Base-by-base conservation (phyloP, 768 basidiomycete genomes). In the Lentinus tigrinus region DNA sequence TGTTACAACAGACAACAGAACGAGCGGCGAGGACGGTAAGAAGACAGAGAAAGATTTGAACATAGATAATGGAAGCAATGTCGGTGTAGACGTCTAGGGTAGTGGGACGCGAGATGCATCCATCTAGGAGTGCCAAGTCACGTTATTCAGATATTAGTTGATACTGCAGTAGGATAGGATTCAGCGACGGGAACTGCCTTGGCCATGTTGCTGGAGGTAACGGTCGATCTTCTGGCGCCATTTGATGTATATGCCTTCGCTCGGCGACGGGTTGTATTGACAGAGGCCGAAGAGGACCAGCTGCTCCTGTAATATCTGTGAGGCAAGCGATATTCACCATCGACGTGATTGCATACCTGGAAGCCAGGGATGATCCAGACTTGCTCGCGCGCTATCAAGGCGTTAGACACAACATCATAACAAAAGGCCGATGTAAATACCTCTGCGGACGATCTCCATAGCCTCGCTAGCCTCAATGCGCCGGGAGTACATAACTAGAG, bases 331-430 rank as follows among this genome's bases (percentile, higher is more conserved):
- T 19, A 14, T 14, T 21, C 36, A 26, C 16, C 1, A 34, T 31
- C 38, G 39, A 43, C 13, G 44, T 19, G 31, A 13, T 19, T 8
- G 21, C 47, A 28, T 56, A 67, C 67, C 62, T 87, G 84, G 71
- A 91, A 90, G 43, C 88, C 89, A n/a, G 86, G 81, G 60, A 84
- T 88, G 59, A 84, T 81, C 88, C 88, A 90, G 52, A 89, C 87
- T 66, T 89, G 87, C 70, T 88, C 84, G 48, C 88, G 85, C 47
- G 82, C 88, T 90, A 63, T 26, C 27, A 37, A 1, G 34, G 23
- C 24, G 23, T 17, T 54, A 21, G 49, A 28, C 19, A 53, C 14
- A 21, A 37, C 21, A 13, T 10, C 11, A 5, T 17, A 8, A 26
- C 34, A 16, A 27, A 14, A 14, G 26, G 31, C 40, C 24, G 21